Base-by-base conservation (phyloP, 2,329 filamentous ascomycete species). In the Elsinoe ampelina region DNA sequence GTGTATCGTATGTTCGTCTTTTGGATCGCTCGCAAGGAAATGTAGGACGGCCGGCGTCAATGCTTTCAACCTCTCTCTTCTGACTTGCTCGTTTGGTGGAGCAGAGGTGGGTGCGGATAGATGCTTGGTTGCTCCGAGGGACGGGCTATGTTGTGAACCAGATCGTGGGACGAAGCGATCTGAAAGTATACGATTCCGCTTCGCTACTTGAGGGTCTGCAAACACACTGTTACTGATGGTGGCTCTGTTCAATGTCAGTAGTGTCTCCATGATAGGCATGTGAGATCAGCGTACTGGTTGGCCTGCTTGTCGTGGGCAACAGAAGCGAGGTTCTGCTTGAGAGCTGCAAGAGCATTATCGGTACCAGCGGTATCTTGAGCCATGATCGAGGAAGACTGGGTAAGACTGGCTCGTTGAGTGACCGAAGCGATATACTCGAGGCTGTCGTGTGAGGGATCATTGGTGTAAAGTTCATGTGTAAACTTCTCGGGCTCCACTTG, bases 231-330 rank as follows among this genome's bases (percentile, higher is more conserved):
- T 64, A 60, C 62, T 65, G 45, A 68, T 66, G 58, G 66, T 67
- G 42, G 66, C 59, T 26, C 67, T 64, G 56, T 50, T 58, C 22
- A n/a, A 65, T 41, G 65, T 65, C 20, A 75, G 62, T 73, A 67
- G 61, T 45, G 65, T 64, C 15, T 67, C 67, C 55, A 74, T 70
- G 35, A 73, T 63, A 55, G 69, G 68, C 1, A 71, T 30, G 7
- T 13, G 13, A 10, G 36, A 72, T 20, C 36, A 62, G 67, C 71
- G 66, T 69, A 74, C 72, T 78, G 79, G 66, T 80, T 81, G 36
- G 80, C 80, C 67, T 82, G 77, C 68, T 82, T 83, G 61, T 81
- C 76, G 64, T 82, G 74, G 64, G 82, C 74, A 54, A 80, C 76
- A 19, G 79, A 77, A 59, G 77, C 81, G 66, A 85, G 73, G 63